These are phyloP conservation scores for Talaromyces sp. DNA, from an alignment of 2,329 filamentous ascomycete genomes.

Conservation along the genomic window DNA sequence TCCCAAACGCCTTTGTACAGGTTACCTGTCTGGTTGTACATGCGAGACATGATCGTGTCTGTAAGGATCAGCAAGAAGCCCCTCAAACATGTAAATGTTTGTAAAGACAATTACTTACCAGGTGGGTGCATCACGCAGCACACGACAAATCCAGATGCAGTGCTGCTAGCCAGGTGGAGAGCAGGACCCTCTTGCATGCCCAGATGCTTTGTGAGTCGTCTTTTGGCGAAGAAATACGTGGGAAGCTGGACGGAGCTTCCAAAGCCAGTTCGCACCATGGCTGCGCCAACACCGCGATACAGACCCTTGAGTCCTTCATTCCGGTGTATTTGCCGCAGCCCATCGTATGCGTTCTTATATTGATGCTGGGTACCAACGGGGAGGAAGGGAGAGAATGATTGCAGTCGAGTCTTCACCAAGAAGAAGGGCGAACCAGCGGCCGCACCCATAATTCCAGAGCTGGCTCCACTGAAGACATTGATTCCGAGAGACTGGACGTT, in stretches of 20 bases:
- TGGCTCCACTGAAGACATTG: conserved; percentile 89
- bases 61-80: conserved; percentile 7
- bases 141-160: conserved; percentile 88
- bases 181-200: conserved; percentile 87
- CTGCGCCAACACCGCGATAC: conserved; percentile 84
- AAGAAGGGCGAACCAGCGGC: conserved; percentile 95
- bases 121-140: conserved; percentile 98
- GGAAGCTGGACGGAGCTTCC: conserved; percentile 93
- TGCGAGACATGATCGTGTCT: conserved; percentile 96
- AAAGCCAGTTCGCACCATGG: conserved; percentile 94
- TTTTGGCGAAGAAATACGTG: conserved; percentile 97
- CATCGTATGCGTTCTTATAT: conserved; percentile 81
- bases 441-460: conserved; percentile 83
- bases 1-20: conserved; percentile 92
- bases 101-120: conserved; percentile 46
- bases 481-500: conserved; percentile 77
- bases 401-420: conserved; percentile 91
- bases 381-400: conserved; percentile 86
- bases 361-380: conserved; percentile 96
- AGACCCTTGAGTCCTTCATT: conserved; percentile 73
- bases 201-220: conserved; percentile 71
- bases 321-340: conserved; percentile 70
- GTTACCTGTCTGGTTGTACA: conserved; percentile 98
- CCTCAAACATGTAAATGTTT: neutral
- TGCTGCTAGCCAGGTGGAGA: conserved; percentile 81